Conservation (phyloP, 1,139 yeast species). For the Geotrichum histeridarum region DNA sequence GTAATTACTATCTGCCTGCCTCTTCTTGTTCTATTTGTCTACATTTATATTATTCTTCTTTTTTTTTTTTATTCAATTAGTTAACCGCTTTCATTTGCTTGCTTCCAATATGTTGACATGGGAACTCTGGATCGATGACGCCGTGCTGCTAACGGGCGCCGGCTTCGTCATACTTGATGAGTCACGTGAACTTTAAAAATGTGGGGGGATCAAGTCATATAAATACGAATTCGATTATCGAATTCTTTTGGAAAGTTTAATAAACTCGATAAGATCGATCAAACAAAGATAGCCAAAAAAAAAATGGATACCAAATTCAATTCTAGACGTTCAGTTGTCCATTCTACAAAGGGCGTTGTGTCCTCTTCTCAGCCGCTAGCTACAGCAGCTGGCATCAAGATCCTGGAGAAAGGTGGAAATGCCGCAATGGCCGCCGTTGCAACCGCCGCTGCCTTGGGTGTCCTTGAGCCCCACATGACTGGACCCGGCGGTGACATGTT, state of each 20-base stretch:
- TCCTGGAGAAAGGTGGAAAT: conserved; percentile 69
- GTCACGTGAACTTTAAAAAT: no score
- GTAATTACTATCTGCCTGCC: not conserved
- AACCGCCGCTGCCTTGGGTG: conserved; percentile 66
- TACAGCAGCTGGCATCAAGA: conserved; percentile 63
- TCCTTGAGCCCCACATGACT: conserved; percentile 71
- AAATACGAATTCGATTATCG: no score
- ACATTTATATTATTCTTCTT: not conserved
- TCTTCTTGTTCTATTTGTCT: not conserved
- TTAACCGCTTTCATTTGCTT: no score
- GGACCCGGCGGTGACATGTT: conserved; percentile 85
- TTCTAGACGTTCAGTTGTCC: conserved; percentile 73
- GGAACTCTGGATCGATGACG: no score
- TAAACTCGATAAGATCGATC: not conserved
- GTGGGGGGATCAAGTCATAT: no score
- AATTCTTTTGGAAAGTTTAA: no score
- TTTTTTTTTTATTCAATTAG: not conserved
- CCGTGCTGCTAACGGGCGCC: no score
- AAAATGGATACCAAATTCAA: conserved; percentile 33
- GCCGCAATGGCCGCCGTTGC: conserved; percentile 79
- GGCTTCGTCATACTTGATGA: no score
- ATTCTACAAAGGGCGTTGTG: conserved; percentile 69
- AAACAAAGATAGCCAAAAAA: not conserved
- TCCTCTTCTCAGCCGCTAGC: conserved; percentile 76
- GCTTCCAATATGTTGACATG: no score